Evolutionary conservation across 306 rosid genomes (phyloP).

Genomic region (Cyamopsis tetragonoloba): DNA sequence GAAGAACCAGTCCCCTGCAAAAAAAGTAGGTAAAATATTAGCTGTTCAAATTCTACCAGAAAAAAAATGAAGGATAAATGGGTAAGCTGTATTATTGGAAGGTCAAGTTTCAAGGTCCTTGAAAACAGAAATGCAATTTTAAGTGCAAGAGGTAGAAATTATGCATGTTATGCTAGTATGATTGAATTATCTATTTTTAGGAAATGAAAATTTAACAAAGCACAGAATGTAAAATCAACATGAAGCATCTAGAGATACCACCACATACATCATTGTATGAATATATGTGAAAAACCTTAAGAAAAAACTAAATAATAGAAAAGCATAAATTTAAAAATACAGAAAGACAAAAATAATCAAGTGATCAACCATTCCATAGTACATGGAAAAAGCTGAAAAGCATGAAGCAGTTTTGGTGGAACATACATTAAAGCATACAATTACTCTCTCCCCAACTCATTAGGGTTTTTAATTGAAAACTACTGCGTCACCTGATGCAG

Average conservation of each 20-base stretch:
- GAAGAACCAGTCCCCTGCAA: conserved; percentile 81
- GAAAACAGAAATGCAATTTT: background rate
- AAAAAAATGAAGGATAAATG: background rate
- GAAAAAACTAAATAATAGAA: background rate
- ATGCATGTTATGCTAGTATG: background rate
- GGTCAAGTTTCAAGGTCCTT: background rate
- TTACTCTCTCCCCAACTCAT: background rate
- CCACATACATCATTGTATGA: background rate
- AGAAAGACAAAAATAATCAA: background rate
- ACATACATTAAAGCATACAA: background rate
- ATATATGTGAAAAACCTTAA: background rate
- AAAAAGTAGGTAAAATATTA: conserved; percentile 26
- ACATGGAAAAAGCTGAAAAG: background rate
- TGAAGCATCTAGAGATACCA: conserved; percentile 9
- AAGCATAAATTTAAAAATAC: background rate
- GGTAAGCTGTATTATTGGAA: background rate
- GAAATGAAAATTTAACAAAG: background rate
- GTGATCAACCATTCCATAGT: background rate
- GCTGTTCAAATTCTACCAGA: conserved; percentile 1
- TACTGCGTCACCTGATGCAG: too few relatives aligned
- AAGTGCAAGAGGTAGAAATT: background rate
- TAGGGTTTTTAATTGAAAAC: too few relatives aligned
- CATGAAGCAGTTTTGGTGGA: background rate
- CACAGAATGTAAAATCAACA: conserved; percentile 1
- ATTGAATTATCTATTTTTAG: background rate